These are phyloP conservation scores for Astrothelium macrocarpum DNA, from an alignment of 495 filamentous ascomycete genomes.

Conservation along the genomic window DNA sequence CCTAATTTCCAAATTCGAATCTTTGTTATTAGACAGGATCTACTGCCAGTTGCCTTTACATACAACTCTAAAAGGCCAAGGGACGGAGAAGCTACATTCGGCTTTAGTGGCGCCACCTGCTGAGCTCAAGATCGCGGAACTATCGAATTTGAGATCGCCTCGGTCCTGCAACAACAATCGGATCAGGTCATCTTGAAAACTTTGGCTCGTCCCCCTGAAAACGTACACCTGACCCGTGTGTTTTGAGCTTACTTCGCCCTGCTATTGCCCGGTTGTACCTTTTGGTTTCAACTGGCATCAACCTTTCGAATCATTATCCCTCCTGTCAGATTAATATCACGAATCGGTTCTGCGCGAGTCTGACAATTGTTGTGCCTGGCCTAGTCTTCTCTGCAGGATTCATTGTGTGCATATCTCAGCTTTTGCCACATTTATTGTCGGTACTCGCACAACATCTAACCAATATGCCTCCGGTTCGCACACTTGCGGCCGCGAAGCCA, in stretches of 20 bases:
- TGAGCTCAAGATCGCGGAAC: constrained; percentile 2
- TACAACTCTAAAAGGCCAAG: background rate
- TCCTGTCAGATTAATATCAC: background rate
- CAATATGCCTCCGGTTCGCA: constrained; percentile 39
- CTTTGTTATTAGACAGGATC: constrained; percentile 1
- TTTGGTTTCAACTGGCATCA: background rate
- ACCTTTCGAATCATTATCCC: background rate
- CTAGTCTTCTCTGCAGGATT: background rate
- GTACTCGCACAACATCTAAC: background rate
- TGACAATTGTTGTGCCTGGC: background rate
- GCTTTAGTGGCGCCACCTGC: constrained; percentile 3
- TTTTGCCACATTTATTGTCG: too few species aligned
- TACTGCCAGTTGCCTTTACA: background rate
- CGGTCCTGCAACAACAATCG: constrained; percentile 2
- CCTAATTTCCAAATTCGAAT: background rate
- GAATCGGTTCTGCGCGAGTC: background rate
- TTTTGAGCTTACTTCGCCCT: background rate
- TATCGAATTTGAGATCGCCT: constrained; percentile 1
- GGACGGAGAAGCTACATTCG: background rate
- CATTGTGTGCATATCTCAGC: too few species aligned
- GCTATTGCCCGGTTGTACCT: background rate
- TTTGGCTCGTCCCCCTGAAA: background rate
- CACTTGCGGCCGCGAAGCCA: constrained; percentile 37
- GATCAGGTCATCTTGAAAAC: constrained; percentile 32
- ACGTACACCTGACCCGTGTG: background rate